Evolutionary conservation across 2,329 filamentous ascomycete genomes (phyloP), one percentile per base, ranked within the genome.

Genomic region (Thermothelomyces thermophilus): DNA sequence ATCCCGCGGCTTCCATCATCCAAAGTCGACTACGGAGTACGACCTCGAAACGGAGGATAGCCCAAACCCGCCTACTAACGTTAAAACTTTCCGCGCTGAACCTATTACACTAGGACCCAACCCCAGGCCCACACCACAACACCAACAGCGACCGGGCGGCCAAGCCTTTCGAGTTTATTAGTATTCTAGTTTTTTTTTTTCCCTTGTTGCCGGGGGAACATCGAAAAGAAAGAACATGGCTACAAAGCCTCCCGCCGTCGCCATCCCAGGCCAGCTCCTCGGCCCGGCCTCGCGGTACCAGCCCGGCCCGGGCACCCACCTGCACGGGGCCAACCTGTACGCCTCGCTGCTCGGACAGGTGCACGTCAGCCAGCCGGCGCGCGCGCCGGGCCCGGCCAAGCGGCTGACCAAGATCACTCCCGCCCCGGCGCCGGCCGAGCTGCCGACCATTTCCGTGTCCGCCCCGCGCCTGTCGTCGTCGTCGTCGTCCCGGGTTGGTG

Each of bases 221-320:
- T 6, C 30, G 24, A n/a, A 41, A 30, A 30, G 19, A 24, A 41
- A 9, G 22, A 48, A 28, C 28, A 61, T 58, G 54, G 50, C 59
- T n/a, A 51, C 56, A 28, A 47, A 56, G 30, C 14, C 49, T n/a
- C 70, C 74, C n/a, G 68, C 74, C 56, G 65, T 89, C 59, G 87
- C 84, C 48, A 76, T 94, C 41, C 93, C 93, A 10, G 93, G 93
- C 64, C 87, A 93, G 65, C 71, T 82, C 40, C 79, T 98, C 35
- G 90, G 87, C 26, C 70, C 84, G 16, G 69, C 75, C 16, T 73
- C 77, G 48, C 79, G 81, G 58, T 90, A 85, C 68, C 70, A 76
- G 35, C 78, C 89, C 24, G 91, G 91, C 13, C 74, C 87, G 10
- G 93, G 91, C 57, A 95, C 90, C 0, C 89, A 97, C 67, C 75